phyloP scores from a whole-genome alignment of 225 moss, liverwort and hornwort species.

The Physcomitrium patens region DNA sequence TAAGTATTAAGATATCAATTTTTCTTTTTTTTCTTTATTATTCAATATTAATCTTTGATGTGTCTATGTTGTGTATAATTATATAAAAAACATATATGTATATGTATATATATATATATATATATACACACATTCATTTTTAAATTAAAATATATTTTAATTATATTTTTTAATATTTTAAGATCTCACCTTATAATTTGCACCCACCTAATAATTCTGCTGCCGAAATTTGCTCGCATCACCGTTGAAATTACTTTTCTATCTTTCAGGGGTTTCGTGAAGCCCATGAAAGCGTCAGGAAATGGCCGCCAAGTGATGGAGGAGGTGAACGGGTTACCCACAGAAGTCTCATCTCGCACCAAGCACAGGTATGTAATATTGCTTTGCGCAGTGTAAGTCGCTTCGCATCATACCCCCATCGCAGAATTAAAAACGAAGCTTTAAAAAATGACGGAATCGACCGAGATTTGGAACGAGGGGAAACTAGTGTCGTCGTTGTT shows the following conservation, averaged over 20 bases:
- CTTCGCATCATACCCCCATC: background rate
- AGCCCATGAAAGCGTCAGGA: fast-evolving
- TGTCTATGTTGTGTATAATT: too few species aligned
- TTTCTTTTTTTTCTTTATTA: too few species aligned
- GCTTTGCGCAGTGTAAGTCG: background rate
- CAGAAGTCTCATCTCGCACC: background rate
- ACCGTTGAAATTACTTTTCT: conserved; percentile 1
- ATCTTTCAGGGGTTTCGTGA: background rate
- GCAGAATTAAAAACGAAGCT: background rate
- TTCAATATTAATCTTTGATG: too few species aligned
- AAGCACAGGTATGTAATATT: conserved; percentile 21
- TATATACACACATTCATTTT: too few species aligned
- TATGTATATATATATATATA: too few species aligned
- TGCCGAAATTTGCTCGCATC: conserved; percentile 10
- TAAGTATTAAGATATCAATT: too few species aligned
- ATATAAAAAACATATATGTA: too few species aligned
- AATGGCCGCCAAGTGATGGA: conserved; percentile 18
- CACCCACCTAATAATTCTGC: background rate
- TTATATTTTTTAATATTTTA: too few species aligned
- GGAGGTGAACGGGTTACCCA: conserved; percentile 27
- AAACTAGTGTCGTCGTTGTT: conserved; percentile 17
- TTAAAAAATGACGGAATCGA: background rate
- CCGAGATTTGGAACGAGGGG: conserved; percentile 9
- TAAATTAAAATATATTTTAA: too few species aligned
- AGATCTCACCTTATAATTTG: too few species aligned